These are phyloP conservation scores for Castanea mollissima DNA, from an alignment of 306 rosid species.

Conservation along the genomic window DNA sequence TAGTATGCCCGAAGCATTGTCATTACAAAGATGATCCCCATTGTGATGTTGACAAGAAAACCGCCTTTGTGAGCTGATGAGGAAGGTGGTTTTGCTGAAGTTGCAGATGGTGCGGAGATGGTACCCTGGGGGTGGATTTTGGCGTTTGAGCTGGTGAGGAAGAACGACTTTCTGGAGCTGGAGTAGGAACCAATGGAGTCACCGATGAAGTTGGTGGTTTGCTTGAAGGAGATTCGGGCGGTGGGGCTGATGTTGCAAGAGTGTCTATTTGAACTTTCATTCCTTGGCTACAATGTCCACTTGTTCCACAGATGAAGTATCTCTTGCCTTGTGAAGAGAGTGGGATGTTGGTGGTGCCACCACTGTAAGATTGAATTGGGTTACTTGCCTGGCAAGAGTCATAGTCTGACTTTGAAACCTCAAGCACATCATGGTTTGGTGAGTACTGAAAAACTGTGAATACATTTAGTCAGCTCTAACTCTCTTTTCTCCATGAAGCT, in stretches of 20 bases:
- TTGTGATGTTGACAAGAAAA: constrained; percentile 23
- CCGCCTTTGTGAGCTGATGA: constrained; percentile 34
- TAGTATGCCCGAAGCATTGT: constrained; percentile 39
- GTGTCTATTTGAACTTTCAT: constrained; percentile 73
- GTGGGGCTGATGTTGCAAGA: constrained; percentile 48
- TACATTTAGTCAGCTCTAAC: background rate
- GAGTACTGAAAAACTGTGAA: constrained; percentile 67
- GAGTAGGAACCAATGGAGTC: constrained; percentile 32
- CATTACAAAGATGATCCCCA: constrained; percentile 33
- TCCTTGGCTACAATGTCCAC: constrained; percentile 72
- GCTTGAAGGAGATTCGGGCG: constrained; percentile 39
- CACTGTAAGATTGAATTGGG: constrained; percentile 51
- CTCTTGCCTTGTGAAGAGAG: constrained; percentile 71
- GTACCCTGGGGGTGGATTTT: constrained; percentile 5
- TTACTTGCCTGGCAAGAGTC: constrained; percentile 57
- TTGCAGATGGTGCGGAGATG: constrained; percentile 17
- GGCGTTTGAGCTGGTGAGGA: constrained; percentile 37
- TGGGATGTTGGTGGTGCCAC: constrained; percentile 58
- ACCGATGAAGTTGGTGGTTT: constrained; percentile 12
- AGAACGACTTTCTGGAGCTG: constrained; percentile 29
- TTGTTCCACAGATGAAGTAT: constrained; percentile 74
- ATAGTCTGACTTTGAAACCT: constrained; percentile 71
- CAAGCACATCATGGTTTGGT: constrained; percentile 65
- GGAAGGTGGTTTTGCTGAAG: constrained; percentile 36
- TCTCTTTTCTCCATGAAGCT: background rate